phyloP scores from a whole-genome alignment of 768 basidiomycete species.

The Russula virescens region DNA sequence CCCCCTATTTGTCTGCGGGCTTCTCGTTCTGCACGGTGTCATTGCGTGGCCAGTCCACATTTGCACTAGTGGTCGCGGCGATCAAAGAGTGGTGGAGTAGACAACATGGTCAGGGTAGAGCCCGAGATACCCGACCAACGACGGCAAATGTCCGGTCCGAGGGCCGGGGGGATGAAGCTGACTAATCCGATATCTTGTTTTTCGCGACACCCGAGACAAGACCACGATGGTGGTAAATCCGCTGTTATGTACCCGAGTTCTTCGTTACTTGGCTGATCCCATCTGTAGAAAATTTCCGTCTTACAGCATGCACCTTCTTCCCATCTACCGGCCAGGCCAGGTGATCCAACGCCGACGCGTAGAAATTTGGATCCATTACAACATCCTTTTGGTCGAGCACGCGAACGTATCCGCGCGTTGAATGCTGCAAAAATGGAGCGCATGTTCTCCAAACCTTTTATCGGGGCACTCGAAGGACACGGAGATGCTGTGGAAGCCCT shows the following conservation, averaged over 20 bases:
- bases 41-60: no score
- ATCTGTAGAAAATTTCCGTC: conserved; percentile 71
- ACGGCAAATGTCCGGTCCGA: no score
- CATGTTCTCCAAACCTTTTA: conserved; percentile 97
- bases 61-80: no score
- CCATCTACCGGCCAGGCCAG: conserved; percentile 68
- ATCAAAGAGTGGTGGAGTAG: no score
- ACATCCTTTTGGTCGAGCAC: conserved; percentile 89
- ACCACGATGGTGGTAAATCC: conserved; percentile 18
- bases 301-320: conserved; percentile 75
- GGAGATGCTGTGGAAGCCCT: conserved; percentile 31
- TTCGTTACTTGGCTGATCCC: neutral
- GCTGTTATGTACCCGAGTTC: neutral
- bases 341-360: conserved; percentile 82
- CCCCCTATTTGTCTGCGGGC: no score
- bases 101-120: no score
- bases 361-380: conserved; percentile 92
- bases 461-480: conserved; percentile 87
- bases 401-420: conserved; percentile 90
- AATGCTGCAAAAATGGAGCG: conserved; percentile 96
- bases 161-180: neutral
- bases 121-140: no score
- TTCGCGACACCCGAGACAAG: no score
- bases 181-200: neutral
- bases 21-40: no score